Evolutionary conservation across 2,329 filamentous ascomycete species (phyloP), one percentile per base, ranked within the genome.

Genomic region (Byssochlamys sp.): DNA sequence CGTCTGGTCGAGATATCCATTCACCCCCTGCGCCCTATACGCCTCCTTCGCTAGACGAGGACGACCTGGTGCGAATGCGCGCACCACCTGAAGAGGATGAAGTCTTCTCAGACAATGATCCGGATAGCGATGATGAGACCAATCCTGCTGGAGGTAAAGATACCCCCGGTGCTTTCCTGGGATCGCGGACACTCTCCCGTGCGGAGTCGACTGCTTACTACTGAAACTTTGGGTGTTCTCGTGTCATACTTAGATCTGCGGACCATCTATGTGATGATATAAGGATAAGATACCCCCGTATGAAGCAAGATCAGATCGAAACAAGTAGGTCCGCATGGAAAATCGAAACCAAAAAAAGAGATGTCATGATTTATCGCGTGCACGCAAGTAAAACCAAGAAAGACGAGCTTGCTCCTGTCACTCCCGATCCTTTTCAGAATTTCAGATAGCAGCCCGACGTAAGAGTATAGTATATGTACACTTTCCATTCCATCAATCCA

Each of bases 1-100:
- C 94, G 0, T 92, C 89, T 1, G 92, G 92, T 1, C 84, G 92
- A 61, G 91, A 96, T 66, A 90, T 96, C 55, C 88, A 95, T 58
- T 62, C 70, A 62, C 81, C 78, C 0, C 77, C 90, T 35, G 86
- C 86, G 66, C 78, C 84, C 0, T 96, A 85, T 64, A 77, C 81
- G 5, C 81, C 84, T 0, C 87, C 88, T 0, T 70, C 74, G 1
- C 74, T 96, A 10, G 87, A 88, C 50, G 77, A 80, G 10, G 81
- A 85, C 28, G 76, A 82, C 0, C 75, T 97, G 10, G 66, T 76
- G 9, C 74, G 75, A 11, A 82, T 86, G 80, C 76, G 83, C 57
- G 82, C 80, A 19, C 80, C 81, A 3, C 79, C 80, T 3, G 79
- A 81, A 57, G 77, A 78, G 2, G 73, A 76, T 3, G 76, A 81